Conservation (phyloP, 441 rosid genomes). For the Hura crepitans region DNA sequence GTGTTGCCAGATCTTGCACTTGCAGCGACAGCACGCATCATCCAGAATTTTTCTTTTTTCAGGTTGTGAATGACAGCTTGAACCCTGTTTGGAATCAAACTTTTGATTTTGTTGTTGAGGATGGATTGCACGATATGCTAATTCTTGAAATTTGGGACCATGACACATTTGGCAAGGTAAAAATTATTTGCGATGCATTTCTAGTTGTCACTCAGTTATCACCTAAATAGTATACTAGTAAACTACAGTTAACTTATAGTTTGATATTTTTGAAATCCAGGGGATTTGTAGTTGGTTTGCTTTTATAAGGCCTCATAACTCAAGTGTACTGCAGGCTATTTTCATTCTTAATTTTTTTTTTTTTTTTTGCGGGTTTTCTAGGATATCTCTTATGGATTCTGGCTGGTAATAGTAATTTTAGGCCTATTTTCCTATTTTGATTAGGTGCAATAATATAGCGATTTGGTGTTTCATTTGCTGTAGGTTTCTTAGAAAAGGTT, state of each 20-base stretch:
- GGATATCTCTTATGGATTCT: too few relatives aligned
- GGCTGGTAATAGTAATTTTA: too few relatives aligned
- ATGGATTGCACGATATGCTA: constrained; percentile 92
- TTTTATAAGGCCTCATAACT: too few relatives aligned
- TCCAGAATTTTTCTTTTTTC: constrained; percentile 22
- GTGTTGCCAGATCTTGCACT: background rate
- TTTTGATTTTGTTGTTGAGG: constrained; percentile 95
- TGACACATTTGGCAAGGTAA: constrained; percentile 97
- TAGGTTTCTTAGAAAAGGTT: background rate
- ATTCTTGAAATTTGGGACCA: constrained; percentile 91
- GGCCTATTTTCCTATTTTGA: too few relatives aligned
- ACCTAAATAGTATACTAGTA: background rate
- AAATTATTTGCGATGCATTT: background rate
- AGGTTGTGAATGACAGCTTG: constrained; percentile 86
- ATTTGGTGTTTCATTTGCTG: too few relatives aligned
- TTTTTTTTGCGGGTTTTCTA: too few relatives aligned
- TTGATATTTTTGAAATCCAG: background rate
- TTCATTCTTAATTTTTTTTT: background rate
- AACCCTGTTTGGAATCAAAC: constrained; percentile 98
- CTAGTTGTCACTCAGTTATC: background rate
- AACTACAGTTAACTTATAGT: background rate
- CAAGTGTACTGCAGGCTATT: background rate
- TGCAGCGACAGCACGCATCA: background rate
- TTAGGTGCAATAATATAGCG: too few relatives aligned
- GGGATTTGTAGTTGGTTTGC: background rate